Evolutionary conservation across 495 filamentous ascomycete species (phyloP).

Genomic region (Neurospora sp.): DNA sequence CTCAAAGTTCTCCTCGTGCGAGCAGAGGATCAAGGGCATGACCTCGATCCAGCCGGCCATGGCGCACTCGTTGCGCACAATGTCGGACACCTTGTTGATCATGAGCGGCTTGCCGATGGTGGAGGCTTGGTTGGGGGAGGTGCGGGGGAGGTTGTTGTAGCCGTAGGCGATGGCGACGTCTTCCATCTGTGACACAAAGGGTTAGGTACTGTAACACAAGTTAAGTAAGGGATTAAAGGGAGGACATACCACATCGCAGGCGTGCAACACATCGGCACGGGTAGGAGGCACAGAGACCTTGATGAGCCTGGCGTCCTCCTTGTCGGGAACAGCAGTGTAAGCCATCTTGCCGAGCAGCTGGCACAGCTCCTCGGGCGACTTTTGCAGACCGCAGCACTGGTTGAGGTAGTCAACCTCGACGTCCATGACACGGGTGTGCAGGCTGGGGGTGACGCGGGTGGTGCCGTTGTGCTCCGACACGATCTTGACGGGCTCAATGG

Average conservation of each 20-base stretch:
- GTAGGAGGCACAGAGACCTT: constrained; percentile 78
- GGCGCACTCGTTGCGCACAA: constrained; percentile 79
- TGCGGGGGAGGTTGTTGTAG: constrained; percentile 84
- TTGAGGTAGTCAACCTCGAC: constrained; percentile 91
- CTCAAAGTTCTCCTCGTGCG: constrained; percentile 95
- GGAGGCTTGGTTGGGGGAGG: constrained; percentile 70
- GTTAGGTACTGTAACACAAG: background rate
- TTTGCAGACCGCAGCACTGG: constrained; percentile 71
- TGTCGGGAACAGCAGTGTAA: constrained; percentile 57
- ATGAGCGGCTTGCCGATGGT: constrained; percentile 79
- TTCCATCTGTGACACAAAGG: constrained; percentile 58
- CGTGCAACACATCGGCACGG: constrained; percentile 88
- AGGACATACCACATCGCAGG: constrained; percentile 63
- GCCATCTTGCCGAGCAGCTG: constrained; percentile 79
- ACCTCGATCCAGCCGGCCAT: constrained; percentile 97
- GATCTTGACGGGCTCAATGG: constrained; percentile 85
- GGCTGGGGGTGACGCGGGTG: constrained; percentile 67
- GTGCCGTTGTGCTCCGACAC: constrained; percentile 83
- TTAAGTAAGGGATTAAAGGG: background rate
- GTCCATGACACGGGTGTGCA: constrained; percentile 62
- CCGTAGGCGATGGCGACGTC: constrained; percentile 93
- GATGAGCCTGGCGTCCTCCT: constrained; percentile 54
- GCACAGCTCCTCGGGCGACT: constrained; percentile 62
- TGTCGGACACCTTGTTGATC: constrained; percentile 91
- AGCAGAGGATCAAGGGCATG: constrained; percentile 93